A percentile compares a stretch with the other conserved stretches of the same genome.
These are phyloP conservation scores for Vickermania ingenoplastis DNA, from an alignment of 208 protist genomes.

Conservation along the genomic window DNA sequence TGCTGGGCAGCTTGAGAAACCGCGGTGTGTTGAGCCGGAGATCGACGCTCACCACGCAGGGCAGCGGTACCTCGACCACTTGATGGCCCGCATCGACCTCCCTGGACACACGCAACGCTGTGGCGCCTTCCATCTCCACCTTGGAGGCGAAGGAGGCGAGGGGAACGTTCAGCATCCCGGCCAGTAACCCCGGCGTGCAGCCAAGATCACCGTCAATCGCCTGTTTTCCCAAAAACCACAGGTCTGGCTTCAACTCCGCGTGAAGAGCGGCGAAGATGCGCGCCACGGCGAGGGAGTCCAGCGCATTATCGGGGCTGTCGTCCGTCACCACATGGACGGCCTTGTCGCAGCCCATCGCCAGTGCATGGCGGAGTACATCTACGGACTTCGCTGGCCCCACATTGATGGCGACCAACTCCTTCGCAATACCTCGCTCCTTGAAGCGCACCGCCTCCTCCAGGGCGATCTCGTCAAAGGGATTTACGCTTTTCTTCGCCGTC, in stretches of 20 bases:
- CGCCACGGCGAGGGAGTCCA: slow-evolving; percentile 89
- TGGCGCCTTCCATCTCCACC: slow-evolving; percentile 52
- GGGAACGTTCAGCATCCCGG: slow-evolving; percentile 88
- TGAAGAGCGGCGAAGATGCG: slow-evolving; percentile 90
- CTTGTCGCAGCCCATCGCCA: slow-evolving; percentile 95
- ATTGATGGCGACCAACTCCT: slow-evolving; percentile 91
- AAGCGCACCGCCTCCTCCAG: slow-evolving; percentile 93
- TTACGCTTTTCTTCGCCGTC: slow-evolving; percentile 95
- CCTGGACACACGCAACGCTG: slow-evolving; percentile 79
- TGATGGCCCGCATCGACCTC: slow-evolving; percentile 95
- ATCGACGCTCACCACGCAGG: slow-evolving; percentile 84
- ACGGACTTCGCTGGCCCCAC: slow-evolving; percentile 86
- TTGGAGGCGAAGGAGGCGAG: slow-evolving; percentile 93
- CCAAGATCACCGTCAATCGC: slow-evolving; percentile 94
- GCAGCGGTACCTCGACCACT: slow-evolving; percentile 75
- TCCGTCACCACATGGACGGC: slow-evolving; percentile 87
- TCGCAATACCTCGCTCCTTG: slow-evolving; percentile 88
- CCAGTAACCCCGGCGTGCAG: slow-evolving; percentile 92
- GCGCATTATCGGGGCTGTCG: slow-evolving; percentile 38
- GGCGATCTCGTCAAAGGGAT: slow-evolving; percentile 96
- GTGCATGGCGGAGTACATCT: slow-evolving; percentile 86
- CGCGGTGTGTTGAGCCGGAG: slow-evolving; percentile 93
- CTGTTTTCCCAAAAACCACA: slow-evolving; percentile 94
- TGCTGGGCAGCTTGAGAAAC: slow-evolving; percentile 95
- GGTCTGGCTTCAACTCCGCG: slow-evolving; percentile 75